Base-by-base conservation (phyloP, 2,329 filamentous ascomycete genomes). In the Diaporthe vaccinii region DNA sequence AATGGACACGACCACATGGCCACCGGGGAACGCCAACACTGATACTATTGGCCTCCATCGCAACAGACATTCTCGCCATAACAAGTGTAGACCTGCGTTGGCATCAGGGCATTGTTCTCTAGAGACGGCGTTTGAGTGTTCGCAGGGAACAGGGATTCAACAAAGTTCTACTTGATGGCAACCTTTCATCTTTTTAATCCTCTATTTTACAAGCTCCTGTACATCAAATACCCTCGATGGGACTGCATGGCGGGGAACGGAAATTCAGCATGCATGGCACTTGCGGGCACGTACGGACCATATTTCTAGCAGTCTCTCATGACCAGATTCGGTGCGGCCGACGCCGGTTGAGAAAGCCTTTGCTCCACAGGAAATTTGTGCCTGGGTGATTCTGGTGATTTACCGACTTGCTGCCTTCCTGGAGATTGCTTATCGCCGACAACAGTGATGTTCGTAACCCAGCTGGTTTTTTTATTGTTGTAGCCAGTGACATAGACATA, bases 251-350 rank as follows among this genome's bases (percentile, higher is more conserved):
- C 65, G 34, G 62, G 58, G 28, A 22, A 69, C 28, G 44, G 15
- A 53, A 49, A 59, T 49, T 41, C 14, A 22, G 17, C 34, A 58
- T 20, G 53, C 28, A 36, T 46, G 44, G 17, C 49, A 28, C n/a
- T 41, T 69, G 9, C 9, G 49, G 68, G 51, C 51, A 61, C 53
- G 4, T 55, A n/a, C 28, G 49, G 22, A 15, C 20, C 36, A 72
- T 72, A 69, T 49, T 41, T 36, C 31, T 72, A 75, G 53, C 70
- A 57, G 67, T 36, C n/a, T 44, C 36, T 71, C 41, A 51, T n/a
- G 57, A 59, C 22, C 28, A 59, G 41, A 20, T 17, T 8, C 22
- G 22, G 51, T 36, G 44, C 36, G 36, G 2, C 44, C 49, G n/a
- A 28, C 61, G 34, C 5, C 22, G 20, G n/a, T n/a, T 34, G 14